phyloP scores from a whole-genome alignment of 306 rosid species.

The Notholithocarpus densiflorus region DNA sequence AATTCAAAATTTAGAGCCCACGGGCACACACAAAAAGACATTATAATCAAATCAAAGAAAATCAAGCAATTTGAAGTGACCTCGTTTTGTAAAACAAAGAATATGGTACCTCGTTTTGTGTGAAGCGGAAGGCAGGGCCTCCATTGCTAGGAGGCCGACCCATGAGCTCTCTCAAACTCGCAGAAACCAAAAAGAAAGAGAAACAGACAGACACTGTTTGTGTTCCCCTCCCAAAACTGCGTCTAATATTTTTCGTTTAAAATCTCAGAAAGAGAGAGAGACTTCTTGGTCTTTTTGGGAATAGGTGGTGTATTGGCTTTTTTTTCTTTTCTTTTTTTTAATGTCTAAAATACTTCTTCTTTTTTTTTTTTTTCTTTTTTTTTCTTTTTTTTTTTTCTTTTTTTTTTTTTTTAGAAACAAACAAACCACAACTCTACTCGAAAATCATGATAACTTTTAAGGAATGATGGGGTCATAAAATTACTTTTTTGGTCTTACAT shows the following conservation, averaged over 20 bases:
- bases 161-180: conserved; percentile 34
- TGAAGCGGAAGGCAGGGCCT: conserved; percentile 96
- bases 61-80: not conserved
- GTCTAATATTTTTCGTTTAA: not conserved
- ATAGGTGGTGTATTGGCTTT: too few relatives aligned
- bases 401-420: too few relatives aligned
- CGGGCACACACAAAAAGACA: not conserved
- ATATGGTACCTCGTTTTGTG: conserved; percentile 57
- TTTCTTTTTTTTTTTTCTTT: too few relatives aligned
- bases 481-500: too few relatives aligned
- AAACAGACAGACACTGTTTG: not conserved
- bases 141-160: conserved; percentile 98
- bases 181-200: not conserved
- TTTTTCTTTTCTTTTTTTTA: too few relatives aligned
- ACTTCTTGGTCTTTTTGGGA: too few relatives aligned
- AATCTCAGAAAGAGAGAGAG: too few relatives aligned
- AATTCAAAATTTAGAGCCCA: not conserved
- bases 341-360: too few relatives aligned
- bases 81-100: not conserved
- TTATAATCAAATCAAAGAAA: not conserved
- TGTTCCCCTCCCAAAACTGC: not conserved
- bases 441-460: rapidly evolving
- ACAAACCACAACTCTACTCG: rapidly evolving
- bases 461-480: rapidly evolving
- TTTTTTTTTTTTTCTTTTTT: too few relatives aligned